phyloP scores from a whole-genome alignment of 1,139 yeast genomes.

The Pichiaceae sp. region DNA sequence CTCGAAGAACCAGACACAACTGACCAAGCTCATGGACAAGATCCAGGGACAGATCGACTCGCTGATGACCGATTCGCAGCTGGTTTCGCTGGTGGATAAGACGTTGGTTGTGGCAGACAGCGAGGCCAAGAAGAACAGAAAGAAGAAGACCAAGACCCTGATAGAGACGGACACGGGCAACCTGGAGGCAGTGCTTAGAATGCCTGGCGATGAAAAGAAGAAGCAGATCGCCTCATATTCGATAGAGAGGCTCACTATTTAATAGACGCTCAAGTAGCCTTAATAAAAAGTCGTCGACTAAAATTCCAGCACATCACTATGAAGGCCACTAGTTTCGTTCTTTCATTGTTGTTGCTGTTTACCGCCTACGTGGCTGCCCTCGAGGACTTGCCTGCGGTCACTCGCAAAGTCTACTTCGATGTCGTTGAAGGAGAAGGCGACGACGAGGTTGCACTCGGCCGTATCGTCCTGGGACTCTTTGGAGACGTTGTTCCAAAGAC shows the following conservation, averaged over 20 bases:
- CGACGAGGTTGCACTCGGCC: conserved; percentile 37
- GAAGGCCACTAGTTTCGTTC: too few species aligned
- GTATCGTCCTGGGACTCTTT: conserved; percentile 49
- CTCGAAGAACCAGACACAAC: conserved; percentile 44
- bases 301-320: too few species aligned
- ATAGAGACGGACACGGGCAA: conserved; percentile 23
- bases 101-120: conserved; percentile 19
- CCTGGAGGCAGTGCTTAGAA: conserved; percentile 32
- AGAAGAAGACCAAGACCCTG: conserved; percentile 10
- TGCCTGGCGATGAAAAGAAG: conserved; percentile 15
- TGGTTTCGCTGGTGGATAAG: conserved; percentile 44
- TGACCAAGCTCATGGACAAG: conserved; percentile 34
- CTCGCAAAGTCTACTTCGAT: conserved; percentile 80
- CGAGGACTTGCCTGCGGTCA: conserved; percentile 42
- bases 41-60: conserved; percentile 43
- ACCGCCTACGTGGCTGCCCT: neutral
- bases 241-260: conserved; percentile 39
- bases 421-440: conserved; percentile 65
- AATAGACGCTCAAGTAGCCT: too few species aligned
- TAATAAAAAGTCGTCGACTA: too few species aligned
- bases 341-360: neutral
- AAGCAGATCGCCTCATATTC: conserved; percentile 38
- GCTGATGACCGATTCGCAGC: conserved; percentile 41
- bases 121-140: conserved; percentile 8
- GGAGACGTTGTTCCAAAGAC: conserved; percentile 55